Evolutionary conservation across 768 basidiomycete species (phyloP).

Genomic region (Asterophora parasitica): DNA sequence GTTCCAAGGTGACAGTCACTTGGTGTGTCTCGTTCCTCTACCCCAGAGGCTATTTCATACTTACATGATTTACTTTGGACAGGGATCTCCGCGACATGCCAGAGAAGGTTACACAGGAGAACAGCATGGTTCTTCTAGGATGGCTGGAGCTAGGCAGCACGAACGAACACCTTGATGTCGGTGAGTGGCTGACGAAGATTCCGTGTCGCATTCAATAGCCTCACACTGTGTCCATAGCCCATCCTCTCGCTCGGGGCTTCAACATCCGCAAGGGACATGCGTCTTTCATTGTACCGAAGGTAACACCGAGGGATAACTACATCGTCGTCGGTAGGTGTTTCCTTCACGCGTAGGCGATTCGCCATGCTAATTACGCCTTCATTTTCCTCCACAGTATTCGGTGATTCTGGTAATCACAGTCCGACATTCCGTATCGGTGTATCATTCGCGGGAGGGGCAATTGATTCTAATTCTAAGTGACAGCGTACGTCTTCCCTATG

Average conservation of each 20-base stretch:
- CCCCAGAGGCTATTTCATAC: constrained; percentile 10
- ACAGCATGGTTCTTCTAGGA: constrained; percentile 43
- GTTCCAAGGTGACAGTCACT: constrained; percentile 32
- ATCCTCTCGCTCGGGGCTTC: constrained; percentile 47
- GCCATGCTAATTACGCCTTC: not conserved
- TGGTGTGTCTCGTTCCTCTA: constrained; percentile 33
- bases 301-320: constrained; percentile 34
- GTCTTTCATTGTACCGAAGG: constrained; percentile 38
- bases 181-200: constrained; percentile 24
- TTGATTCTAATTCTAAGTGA: not conserved
- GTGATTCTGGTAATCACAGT: constrained; percentile 55
- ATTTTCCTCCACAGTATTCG: constrained; percentile 34
- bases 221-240: constrained; percentile 27
- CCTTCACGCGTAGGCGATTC: not conserved
- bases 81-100: constrained; percentile 40
- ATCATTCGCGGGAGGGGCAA: constrained; percentile 2
- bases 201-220: not conserved
- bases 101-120: constrained; percentile 27
- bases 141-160: constrained; percentile 29
- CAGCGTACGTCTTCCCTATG: not conserved
- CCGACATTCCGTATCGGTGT: constrained; percentile 41
- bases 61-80: constrained; percentile 3
- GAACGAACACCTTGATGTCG: constrained; percentile 43
- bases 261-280: constrained; percentile 39
- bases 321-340: constrained; percentile 45